Evolutionary conservation across 1,139 yeast genomes (phyloP), one percentile per base, ranked within the genome.

Genomic region (Geotrichum macrosporum): DNA sequence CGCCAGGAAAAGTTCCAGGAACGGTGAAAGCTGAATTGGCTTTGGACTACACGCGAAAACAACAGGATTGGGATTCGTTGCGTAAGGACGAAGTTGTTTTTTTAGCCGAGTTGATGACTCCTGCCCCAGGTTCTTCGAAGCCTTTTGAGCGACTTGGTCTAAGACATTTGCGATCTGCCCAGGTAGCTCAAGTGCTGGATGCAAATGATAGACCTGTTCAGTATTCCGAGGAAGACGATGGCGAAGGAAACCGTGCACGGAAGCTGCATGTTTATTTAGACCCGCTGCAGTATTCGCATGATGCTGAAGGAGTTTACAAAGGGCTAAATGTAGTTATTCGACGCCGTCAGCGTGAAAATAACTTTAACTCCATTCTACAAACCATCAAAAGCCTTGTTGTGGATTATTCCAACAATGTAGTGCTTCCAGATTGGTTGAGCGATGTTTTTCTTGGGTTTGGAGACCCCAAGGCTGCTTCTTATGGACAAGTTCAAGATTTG

Each of bases 361-460:
- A 53, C 39, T 60, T 61, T 51, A 49, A 55, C 32, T 38, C 58
- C 4, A 48, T 63, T 10, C 48, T 64, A 8, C 51, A 53, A 15
- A 57, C 53, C 18, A 40, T 61, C 18, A 53, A 54, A 35, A 38
- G 34, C 2, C 37, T 59, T n/a, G 30, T 50, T n/a, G 15, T 38
- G 6, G 39, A 49, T 6, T 50, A 51, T 6, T 30, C 50, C 20
- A 32, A 37, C 3, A 52, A 50, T 3, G 19, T 51, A 20, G 40
- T 39, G 4, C 39, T 69, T 2, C 75, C 75, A 0, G 57, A 57
- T 1, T 72, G 74, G 74, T 47, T 72, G 0, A 44, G 56, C 20
- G 71, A 69, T 33, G 53, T 57, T 10, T 58, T 70, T 27, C 41
- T 71, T 39, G 73, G 73, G 1, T 64, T 61, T 54, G 73, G 70